Base-by-base conservation (phyloP, 2,329 filamentous ascomycete species). In the Aureobasidium vineae region DNA sequence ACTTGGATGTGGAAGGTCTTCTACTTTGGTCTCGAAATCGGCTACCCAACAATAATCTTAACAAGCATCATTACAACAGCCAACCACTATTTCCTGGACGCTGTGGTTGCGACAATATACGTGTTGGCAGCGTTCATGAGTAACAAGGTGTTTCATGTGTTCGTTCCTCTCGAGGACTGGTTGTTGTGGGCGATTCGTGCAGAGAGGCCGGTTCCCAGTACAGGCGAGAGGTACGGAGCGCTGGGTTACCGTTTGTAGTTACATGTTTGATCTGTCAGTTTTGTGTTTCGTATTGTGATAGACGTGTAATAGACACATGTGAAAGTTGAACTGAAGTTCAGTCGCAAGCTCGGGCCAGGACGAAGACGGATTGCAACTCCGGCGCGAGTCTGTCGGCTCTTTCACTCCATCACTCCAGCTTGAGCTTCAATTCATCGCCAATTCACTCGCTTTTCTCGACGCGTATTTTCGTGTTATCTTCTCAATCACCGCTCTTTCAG, bases 1-100 rank as follows among this genome's bases (percentile, higher is more conserved):
- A 75, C 74, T 8, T 65, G 69, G 1, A 73, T 79, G 53, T 77
- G 79, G 69, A 80, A 81, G 67, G 68, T 77, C 5, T 78, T 80
- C 65, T 83, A 82, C 68, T 69, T 81, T 2, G n/a, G 73, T 0
- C 57, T 84, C 19, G 84, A 84, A 36, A 67, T 86, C 21, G 75
- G 78, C 54, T 86, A 86, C 71, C 84, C 84, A 1, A 70, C 75
- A 5, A 80, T 83, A 71, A 84, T 86, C 61, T 72, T 87, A 57
- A 77, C 82, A 0, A 83, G 82, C 36, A 87, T 87, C 66, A 79
- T 87, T 21, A 82, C 84, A 15, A 87, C 85, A 0, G 85, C 84
- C 33, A 87, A 87, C 69, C 85, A 84, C 71, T 88, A 84, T 73
- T 82, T 81, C 76, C 76, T 85, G 67, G 83, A 85, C 70, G 82